Conservation (phyloP, 2,329 filamentous ascomycete species). For the Dendryphion nanum region DNA sequence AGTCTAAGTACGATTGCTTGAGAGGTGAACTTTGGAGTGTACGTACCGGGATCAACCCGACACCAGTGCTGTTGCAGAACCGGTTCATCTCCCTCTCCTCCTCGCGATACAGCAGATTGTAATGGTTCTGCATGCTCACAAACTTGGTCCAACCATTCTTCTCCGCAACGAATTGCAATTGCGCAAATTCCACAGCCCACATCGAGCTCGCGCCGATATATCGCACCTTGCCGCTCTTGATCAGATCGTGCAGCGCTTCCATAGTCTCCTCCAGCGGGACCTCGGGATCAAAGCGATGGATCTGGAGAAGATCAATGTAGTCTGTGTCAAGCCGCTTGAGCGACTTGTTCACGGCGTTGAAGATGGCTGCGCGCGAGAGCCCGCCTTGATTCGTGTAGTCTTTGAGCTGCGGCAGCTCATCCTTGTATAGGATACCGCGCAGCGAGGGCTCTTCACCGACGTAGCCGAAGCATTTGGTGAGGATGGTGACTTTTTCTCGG, state of each 20-base stretch:
- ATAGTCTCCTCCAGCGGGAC: constrained; percentile 48
- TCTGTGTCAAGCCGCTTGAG: constrained; percentile 40
- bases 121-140: constrained; percentile 49
- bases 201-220: constrained; percentile 48
- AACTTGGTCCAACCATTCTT: constrained; percentile 46
- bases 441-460: constrained; percentile 46
- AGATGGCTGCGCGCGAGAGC: constrained; percentile 44
- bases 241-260: constrained; percentile 46
- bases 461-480: constrained; percentile 55
- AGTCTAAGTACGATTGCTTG: constrained; percentile 42
- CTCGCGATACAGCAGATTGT: constrained; percentile 48
- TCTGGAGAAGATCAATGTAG: constrained; percentile 54
- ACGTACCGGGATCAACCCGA: constrained; percentile 30
- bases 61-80: constrained; percentile 19
- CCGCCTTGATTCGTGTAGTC: constrained; percentile 51
- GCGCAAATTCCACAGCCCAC: constrained; percentile 49
- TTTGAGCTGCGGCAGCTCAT: constrained; percentile 41
- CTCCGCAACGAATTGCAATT: constrained; percentile 43
- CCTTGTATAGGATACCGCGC: too few relatives aligned
- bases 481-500: constrained; percentile 57
- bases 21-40: constrained; percentile 47
- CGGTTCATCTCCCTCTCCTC: constrained; percentile 41
- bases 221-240: constrained; percentile 45
- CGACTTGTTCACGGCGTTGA: constrained; percentile 49
- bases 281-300: constrained; percentile 48